Evolutionary conservation across 2,329 filamentous ascomycete species (phyloP).

Genomic region (Ophiocordyceps robertsii): DNA sequence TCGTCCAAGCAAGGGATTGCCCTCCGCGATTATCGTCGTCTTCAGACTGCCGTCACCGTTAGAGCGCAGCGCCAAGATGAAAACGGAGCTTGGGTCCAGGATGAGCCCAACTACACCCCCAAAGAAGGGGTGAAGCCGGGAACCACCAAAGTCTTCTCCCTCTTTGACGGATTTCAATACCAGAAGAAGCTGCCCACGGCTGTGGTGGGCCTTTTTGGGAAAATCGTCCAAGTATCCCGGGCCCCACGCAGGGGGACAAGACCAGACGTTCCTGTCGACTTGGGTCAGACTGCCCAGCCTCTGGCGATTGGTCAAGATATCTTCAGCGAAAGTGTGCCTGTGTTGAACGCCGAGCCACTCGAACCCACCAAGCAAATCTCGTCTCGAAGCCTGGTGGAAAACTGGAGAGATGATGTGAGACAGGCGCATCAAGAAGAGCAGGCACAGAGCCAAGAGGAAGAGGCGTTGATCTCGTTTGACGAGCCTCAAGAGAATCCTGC

Average conservation of each 20-base stretch:
- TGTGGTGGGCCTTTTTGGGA: not conserved
- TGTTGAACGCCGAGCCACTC: too few species aligned
- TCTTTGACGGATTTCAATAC: slow-evolving; percentile 8
- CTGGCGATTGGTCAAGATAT: too few species aligned
- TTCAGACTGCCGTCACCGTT: slow-evolving; percentile 8
- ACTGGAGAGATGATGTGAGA: slow-evolving; percentile 1
- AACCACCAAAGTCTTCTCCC: slow-evolving; percentile 1
- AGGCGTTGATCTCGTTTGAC: not conserved
- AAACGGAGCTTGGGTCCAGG: slow-evolving; percentile 1
- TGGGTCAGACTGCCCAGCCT: too few species aligned
- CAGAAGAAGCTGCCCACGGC: slow-evolving; percentile 3
- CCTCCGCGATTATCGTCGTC: slow-evolving; percentile 6
- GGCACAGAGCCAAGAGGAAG: too few species aligned
- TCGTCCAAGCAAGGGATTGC: not conserved
- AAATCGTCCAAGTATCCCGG: not conserved
- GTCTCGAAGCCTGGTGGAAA: not conserved
- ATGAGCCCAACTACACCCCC: slow-evolving; percentile 5
- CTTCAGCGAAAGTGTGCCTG: too few species aligned
- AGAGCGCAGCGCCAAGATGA: slow-evolving; percentile 6
- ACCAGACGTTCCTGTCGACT: too few species aligned
- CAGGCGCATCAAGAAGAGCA: not conserved
- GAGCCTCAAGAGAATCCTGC: not conserved
- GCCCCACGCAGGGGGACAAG: not conserved
- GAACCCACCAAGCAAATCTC: too few species aligned
- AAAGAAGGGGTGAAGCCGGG: not conserved